Percentiles rank a stretch among this genome's conserved stretches.
These are phyloP conservation scores for Symbiodinium natans DNA, from an alignment of 73 alveolate genomes.

Conservation along the genomic window DNA sequence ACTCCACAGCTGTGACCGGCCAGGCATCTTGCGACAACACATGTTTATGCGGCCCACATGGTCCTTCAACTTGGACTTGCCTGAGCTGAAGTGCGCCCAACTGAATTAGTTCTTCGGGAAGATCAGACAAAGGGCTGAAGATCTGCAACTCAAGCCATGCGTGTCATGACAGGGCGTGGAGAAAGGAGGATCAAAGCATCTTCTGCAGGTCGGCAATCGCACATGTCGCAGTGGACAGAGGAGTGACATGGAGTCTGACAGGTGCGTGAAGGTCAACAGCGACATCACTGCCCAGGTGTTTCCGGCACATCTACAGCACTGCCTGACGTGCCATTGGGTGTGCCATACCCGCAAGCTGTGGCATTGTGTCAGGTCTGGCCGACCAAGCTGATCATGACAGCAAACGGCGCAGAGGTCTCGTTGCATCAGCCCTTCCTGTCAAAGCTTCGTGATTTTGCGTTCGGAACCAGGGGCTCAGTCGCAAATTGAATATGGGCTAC, in stretches of 20 bases:
- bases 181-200: slow-evolving; percentile 90
- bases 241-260: background rate
- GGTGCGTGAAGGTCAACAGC: slow-evolving; percentile 91
- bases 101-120: too few species aligned
- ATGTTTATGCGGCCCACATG: slow-evolving; percentile 92
- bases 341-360: background rate
- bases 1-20: too few species aligned
- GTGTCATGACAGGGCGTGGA: slow-evolving; percentile 59
- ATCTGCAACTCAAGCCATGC: background rate
- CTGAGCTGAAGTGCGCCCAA: slow-evolving; percentile 52
- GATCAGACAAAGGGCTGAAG: background rate
- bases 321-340: background rate
- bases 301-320: background rate
- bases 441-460: too few species aligned
- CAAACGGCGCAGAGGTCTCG: slow-evolving; percentile 66
- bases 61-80: slow-evolving; percentile 91
- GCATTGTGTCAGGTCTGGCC: slow-evolving; percentile 46
- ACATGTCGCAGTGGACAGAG: background rate
- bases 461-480: too few species aligned
- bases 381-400: slow-evolving; percentile 71
- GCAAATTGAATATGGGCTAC: too few species aligned
- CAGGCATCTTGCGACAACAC: slow-evolving; percentile 80
- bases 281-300: slow-evolving; percentile 66
- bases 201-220: slow-evolving; percentile 48
- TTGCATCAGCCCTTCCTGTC: too few species aligned